Base-by-base conservation (phyloP, 1,284 basidiomycete species). In the Ustilago nuda region DNA sequence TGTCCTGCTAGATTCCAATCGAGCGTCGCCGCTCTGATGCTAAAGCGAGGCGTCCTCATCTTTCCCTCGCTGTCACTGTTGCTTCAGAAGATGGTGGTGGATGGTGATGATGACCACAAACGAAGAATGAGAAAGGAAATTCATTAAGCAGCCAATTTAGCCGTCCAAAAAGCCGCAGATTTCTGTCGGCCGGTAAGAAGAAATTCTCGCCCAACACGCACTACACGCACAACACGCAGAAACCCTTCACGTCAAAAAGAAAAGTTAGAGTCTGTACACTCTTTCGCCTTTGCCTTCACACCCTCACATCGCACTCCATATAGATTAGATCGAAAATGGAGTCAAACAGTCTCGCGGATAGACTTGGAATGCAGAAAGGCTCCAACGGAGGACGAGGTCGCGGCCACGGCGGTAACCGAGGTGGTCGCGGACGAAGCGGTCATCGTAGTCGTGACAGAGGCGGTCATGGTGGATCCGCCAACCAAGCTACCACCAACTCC, bases 111-210 rank as follows among this genome's bases (percentile, higher is more conserved):
- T 53, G 53, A 32, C 41, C 33, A 9, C 12, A 39, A 48, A 15
- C 43, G 23, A 23, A 57, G 19, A 13, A 35, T n/a, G 41, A 32
- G 2, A 17, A 35, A 30, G 55, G 12, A 43, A 36, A 36, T 19
- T 37, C 19, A 39, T n/a, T 36, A 33, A 15, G 43, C n/a, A 8
- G 30, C 36, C 27, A n/a, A 50, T 62, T 53, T 54, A 19, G 54
- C 61, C 57, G 35, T 53, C 33, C 62, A 64, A 57, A 27, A 54
- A 52, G 62, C 58, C 68, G 58, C 36, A 7, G 19, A 11, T 33
- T 15, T n/a, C 7, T 51, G n/a, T 39, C 72, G 72, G 72, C 67
- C 72, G 72, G 57, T 70, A 70, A 69, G 67, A 75, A 75, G 72
- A 69, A 60, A 35, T 37, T 43, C 36, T 23, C n/a, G 17, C 7